These are phyloP conservation scores for Spiraea crenata DNA, from an alignment of 331 rosid genomes.

Conservation along the genomic window DNA sequence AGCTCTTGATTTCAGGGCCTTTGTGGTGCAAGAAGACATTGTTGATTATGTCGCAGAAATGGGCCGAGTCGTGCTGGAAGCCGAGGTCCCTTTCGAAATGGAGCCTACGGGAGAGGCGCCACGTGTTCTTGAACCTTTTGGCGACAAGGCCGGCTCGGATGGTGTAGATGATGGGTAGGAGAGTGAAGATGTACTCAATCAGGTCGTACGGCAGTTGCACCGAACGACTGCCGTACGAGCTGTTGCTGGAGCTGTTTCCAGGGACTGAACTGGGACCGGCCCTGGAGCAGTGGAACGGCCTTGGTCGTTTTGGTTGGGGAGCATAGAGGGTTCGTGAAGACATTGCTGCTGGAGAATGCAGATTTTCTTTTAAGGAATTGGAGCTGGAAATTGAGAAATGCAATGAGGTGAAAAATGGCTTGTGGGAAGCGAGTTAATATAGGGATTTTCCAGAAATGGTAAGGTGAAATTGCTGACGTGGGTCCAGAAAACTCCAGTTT, in stretches of 20 bases:
- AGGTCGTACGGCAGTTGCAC: conserved; percentile 6
- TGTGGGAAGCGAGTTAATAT: too few relatives aligned
- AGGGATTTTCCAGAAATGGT: too few relatives aligned
- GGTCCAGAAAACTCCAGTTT: too few relatives aligned
- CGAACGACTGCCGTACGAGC: too few relatives aligned
- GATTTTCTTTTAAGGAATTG: too few relatives aligned
- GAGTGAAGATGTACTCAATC: conserved; percentile 15
- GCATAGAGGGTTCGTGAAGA: neutral
- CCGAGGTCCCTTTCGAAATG: conserved; percentile 10
- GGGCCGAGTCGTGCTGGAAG: too few relatives aligned
- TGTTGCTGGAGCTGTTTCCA: too few relatives aligned
- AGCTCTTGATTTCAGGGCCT: conserved; percentile 7
- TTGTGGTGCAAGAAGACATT: conserved; percentile 2
- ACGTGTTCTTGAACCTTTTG: neutral
- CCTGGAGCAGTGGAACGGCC: neutral
- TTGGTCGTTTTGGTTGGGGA: conserved; percentile 6
- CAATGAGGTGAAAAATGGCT: too few relatives aligned
- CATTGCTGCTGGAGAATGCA: too few relatives aligned
- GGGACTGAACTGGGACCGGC: too few relatives aligned
- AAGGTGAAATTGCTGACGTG: too few relatives aligned
- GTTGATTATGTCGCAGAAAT: neutral
- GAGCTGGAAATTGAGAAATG: too few relatives aligned
- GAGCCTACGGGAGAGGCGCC: conserved; percentile 14
- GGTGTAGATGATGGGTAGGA: conserved; percentile 4
- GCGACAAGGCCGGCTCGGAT: conserved; percentile 10